Conservation (phyloP, 352 stramenopile species). For the Phytophthora lateralis region DNA sequence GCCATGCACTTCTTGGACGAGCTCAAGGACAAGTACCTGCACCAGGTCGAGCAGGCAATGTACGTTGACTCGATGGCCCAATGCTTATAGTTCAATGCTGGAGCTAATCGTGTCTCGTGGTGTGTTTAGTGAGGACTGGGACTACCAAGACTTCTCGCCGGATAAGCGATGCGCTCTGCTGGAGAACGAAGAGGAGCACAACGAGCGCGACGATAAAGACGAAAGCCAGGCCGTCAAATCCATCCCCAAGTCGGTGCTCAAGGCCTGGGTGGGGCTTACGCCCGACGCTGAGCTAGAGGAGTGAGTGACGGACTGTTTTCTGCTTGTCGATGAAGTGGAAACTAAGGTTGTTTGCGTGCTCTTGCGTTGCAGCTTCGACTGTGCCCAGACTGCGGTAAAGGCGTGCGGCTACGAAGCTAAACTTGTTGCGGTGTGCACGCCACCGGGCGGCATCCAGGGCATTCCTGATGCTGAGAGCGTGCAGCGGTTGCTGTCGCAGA, state of each 20-base stretch:
- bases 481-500: conserved; percentile 52
- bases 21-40: conserved; percentile 67
- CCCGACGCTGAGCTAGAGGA: conserved; percentile 51
- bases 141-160: conserved; percentile 72
- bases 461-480: conserved; percentile 53
- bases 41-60: conserved; percentile 63
- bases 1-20: conserved; percentile 54
- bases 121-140: conserved; percentile 60
- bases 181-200: conserved; percentile 51
- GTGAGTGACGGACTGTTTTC: conserved; percentile 30
- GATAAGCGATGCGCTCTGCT: conserved; percentile 68
- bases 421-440: conserved; percentile 56
- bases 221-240: conserved; percentile 43
- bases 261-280: conserved; percentile 53
- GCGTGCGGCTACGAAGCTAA: conserved; percentile 47
- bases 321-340: neutral
- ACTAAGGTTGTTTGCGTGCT: neutral
- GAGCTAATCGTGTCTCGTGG: neutral
- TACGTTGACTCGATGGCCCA: conserved; percentile 18
- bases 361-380: conserved; percentile 34
- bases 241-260: conserved; percentile 30
- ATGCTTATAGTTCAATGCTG: neutral
- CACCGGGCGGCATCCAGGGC: conserved; percentile 54
- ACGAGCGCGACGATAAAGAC: conserved; percentile 40
- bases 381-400: conserved; percentile 10